These are phyloP conservation scores for Suhomyces coccinellae DNA, from an alignment of 1,139 yeast species.

Conservation along the genomic window DNA sequence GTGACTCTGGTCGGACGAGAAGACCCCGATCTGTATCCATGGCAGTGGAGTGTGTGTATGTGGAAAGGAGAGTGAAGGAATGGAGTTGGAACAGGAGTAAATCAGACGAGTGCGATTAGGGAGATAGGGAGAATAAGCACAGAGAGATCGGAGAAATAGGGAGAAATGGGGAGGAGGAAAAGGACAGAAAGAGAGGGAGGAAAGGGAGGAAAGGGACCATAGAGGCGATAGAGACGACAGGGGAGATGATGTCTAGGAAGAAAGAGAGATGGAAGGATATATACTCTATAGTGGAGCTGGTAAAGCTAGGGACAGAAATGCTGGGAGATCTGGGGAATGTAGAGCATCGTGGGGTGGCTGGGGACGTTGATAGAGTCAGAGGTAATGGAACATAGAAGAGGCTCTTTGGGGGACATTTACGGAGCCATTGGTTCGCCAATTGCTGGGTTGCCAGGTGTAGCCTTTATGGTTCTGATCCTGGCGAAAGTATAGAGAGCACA, in stretches of 20 bases:
- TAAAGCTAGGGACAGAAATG: neutral
- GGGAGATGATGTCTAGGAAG: too few species aligned
- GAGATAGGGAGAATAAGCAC: neutral
- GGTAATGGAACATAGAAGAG: too few species aligned
- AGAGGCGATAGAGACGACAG: too few species aligned
- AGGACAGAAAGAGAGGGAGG: neutral
- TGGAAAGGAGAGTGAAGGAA: neutral
- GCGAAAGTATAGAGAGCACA: too few species aligned
- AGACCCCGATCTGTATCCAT: neutral
- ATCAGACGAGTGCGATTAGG: neutral
- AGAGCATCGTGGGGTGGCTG: too few species aligned
- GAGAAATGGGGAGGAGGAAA: neutral
- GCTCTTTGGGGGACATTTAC: too few species aligned
- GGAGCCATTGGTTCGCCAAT: too few species aligned
- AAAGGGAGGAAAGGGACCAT: neutral
- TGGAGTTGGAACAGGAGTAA: neutral
- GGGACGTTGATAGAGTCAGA: too few species aligned
- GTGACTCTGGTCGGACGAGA: neutral
- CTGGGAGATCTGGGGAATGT: too few species aligned
- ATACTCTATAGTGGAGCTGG: neutral
- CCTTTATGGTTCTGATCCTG: too few species aligned
- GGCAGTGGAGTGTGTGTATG: neutral
- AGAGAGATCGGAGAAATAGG: neutral
- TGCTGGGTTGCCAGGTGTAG: too few species aligned
- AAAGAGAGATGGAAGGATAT: neutral